These are phyloP conservation scores for Primulina tabacum DNA, from an alignment of 257 asterid species.

Conservation along the genomic window DNA sequence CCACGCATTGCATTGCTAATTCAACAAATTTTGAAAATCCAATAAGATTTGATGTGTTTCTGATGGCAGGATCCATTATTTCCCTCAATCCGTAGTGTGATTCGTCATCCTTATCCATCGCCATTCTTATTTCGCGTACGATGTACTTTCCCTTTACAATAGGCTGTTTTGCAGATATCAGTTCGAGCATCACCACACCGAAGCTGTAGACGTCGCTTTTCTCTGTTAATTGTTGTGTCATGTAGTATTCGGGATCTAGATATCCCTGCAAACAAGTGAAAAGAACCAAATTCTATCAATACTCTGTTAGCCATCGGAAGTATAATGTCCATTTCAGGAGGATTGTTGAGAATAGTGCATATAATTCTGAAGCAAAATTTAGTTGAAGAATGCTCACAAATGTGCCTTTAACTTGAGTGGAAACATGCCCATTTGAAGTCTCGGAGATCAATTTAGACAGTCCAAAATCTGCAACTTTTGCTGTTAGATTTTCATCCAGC, in stretches of 20 bases:
- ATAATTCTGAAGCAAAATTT: neutral
- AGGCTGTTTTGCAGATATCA: conserved; percentile 76
- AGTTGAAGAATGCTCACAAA: conserved; percentile 39
- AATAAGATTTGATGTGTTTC: conserved; percentile 38
- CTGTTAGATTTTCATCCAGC: conserved; percentile 77
- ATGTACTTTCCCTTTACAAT: conserved; percentile 86
- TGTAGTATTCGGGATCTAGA: conserved; percentile 89
- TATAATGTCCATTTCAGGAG: too few relatives aligned
- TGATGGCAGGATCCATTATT: conserved; percentile 65
- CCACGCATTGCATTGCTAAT: conserved; percentile 84
- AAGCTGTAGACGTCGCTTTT: conserved; percentile 93
- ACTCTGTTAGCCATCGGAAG: neutral
- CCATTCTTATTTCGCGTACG: conserved; percentile 62
- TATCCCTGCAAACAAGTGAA: conserved; percentile 55
- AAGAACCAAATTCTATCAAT: neutral
- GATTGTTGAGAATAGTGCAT: too few relatives aligned
- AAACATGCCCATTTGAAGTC: conserved; percentile 76
- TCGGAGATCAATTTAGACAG: conserved; percentile 85
- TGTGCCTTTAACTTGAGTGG: conserved; percentile 97
- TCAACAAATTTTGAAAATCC: conserved; percentile 69
- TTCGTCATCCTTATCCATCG: conserved; percentile 53
- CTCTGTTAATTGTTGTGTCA: conserved; percentile 91
- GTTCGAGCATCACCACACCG: conserved; percentile 94
- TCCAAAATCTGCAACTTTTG: conserved; percentile 95
- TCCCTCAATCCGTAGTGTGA: conserved; percentile 52